Conservation (phyloP, 352 stramenopile species). For the Phytophthora chlamydospora region DNA sequence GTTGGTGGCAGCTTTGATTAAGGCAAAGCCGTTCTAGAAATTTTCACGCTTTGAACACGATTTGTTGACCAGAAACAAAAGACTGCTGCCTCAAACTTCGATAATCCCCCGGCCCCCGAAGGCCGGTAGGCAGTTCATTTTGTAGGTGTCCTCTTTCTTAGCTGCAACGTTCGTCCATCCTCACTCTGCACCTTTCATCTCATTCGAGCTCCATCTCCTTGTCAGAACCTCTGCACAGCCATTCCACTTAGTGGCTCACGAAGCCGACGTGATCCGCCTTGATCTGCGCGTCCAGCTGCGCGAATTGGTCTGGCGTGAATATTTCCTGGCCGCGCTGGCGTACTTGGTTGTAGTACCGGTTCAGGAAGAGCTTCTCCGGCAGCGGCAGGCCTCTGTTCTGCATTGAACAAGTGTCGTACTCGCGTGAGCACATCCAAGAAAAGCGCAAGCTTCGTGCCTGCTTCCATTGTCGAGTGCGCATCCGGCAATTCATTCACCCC, state of each 20-base stretch:
- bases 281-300: constrained; percentile 24
- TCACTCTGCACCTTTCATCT: no score
- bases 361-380: constrained; percentile 33
- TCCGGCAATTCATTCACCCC: constrained; percentile 11
- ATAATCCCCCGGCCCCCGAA: no score
- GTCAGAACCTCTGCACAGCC: constrained; percentile 14
- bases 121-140: no score
- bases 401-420: constrained; percentile 20
- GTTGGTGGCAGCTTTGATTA: no score
- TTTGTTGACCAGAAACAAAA: no score
- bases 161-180: no score
- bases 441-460: constrained; percentile 19
- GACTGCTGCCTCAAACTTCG: no score
- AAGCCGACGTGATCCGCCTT: constrained; percentile 12
- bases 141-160: no score
- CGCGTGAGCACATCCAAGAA: constrained; percentile 26
- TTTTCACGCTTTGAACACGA: no score
- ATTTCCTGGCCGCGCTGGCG: constrained; percentile 23
- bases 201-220: no score
- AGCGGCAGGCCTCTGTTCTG: constrained; percentile 23
- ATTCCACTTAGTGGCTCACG: neutral
- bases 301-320: constrained; percentile 23
- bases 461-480: constrained; percentile 7
- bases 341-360: constrained; percentile 35
- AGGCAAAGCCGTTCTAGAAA: no score